These are phyloP conservation scores for Euphorbia peplus DNA, from an alignment of 345 rosid species.

Conservation along the genomic window DNA sequence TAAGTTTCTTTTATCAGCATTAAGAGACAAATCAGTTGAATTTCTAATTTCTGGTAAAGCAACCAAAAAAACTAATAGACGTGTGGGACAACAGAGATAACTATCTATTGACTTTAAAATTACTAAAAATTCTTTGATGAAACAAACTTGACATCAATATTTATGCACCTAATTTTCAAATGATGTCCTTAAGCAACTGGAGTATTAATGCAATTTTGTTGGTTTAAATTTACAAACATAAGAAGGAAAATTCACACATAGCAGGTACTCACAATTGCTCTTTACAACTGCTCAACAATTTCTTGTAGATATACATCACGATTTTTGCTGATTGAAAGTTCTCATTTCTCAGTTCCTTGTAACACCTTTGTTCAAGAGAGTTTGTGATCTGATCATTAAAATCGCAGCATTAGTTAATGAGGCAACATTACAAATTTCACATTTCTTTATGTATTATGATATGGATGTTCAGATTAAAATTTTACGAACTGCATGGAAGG, in stretches of 20 bases:
- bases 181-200: neutral
- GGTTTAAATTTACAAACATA: neutral
- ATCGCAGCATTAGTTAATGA: slow-evolving; percentile 23
- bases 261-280: slow-evolving; percentile 85
- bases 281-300: slow-evolving; percentile 72
- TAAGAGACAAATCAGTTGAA: neutral
- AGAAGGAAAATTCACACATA: neutral
- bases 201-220: neutral
- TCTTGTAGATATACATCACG: slow-evolving; percentile 83
- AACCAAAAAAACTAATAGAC: neutral
- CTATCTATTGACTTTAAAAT: neutral
- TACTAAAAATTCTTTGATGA: neutral
- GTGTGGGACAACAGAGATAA: neutral
- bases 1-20: neutral
- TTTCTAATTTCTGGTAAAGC: neutral
- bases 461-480: neutral
- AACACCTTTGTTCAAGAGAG: slow-evolving; percentile 92
- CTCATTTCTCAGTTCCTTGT: slow-evolving; percentile 93
- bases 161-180: neutral
- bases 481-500: neutral
- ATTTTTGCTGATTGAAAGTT: slow-evolving; percentile 74
- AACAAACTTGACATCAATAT: neutral
- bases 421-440: slow-evolving; percentile 5
- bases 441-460: neutral
- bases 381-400: slow-evolving; percentile 62